Evolutionary conservation across 176 grass and related monocot species (phyloP).

Genomic region (Stipa capillata): DNA sequence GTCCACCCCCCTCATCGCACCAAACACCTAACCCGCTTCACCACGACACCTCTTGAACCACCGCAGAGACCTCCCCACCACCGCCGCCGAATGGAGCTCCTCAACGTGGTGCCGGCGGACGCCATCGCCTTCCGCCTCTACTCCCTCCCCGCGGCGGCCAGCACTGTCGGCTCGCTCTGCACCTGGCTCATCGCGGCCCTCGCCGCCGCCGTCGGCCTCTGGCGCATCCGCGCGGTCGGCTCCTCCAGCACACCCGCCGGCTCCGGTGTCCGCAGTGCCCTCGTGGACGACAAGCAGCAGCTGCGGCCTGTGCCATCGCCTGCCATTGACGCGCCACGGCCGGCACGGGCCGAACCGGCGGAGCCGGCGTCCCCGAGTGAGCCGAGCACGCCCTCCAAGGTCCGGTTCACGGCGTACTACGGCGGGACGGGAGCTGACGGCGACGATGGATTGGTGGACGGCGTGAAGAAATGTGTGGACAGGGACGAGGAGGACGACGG

Average conservation of each 20-base stretch:
- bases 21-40: neutral
- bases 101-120: slow-evolving; percentile 42
- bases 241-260: neutral
- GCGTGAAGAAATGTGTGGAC: neutral
- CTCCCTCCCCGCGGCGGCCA: slow-evolving; percentile 26
- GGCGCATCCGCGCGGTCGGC: slow-evolving; percentile 39
- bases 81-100: slow-evolving; percentile 42
- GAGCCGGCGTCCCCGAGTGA: neutral
- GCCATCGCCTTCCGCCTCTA: slow-evolving; percentile 34
- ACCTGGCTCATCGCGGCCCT: slow-evolving; percentile 40
- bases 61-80: neutral
- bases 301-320: neutral
- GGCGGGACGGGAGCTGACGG: neutral
- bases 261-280: neutral
- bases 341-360: neutral
- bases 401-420: slow-evolving; percentile 64
- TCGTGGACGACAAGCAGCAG: neutral
- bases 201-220: slow-evolving; percentile 51
- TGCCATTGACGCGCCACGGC: neutral
- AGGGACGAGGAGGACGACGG: neutral
- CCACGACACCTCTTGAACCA: slow-evolving; percentile 11
- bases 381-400: slow-evolving; percentile 33
- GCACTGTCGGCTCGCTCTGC: slow-evolving; percentile 25
- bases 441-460: neutral
- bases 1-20: neutral